These are phyloP conservation scores for Monosporascus sp. DNA, from an alignment of 2,329 filamentous ascomycete species.

Conservation along the genomic window DNA sequence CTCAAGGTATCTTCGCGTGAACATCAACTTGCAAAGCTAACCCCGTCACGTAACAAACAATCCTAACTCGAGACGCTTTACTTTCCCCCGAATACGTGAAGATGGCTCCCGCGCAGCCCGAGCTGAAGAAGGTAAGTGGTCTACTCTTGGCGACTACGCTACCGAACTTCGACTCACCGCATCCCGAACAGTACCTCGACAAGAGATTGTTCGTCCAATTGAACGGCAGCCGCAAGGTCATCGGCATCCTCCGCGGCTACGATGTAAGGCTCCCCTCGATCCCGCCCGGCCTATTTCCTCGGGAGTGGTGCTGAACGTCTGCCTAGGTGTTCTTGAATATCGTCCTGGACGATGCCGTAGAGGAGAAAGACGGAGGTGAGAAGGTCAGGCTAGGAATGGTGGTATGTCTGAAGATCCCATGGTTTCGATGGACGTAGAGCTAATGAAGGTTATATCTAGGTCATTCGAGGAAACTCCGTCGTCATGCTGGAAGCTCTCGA, in stretches of 20 bases:
- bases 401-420: slow-evolving; percentile 47
- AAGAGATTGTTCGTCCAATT: slow-evolving; percentile 97
- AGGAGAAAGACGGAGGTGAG: slow-evolving; percentile 88
- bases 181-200: slow-evolving; percentile 77
- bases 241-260: slow-evolving; percentile 89
- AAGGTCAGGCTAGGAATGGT: slow-evolving; percentile 91
- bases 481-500: slow-evolving; percentile 90
- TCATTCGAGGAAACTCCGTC: slow-evolving; percentile 96
- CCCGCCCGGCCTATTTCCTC: neutral
- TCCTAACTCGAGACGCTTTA: neutral
- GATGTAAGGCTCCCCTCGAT: slow-evolving; percentile 60
- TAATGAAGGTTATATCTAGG: slow-evolving; percentile 42
- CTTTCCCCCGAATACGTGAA: slow-evolving; percentile 31
- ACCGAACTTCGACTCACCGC: slow-evolving; percentile 6
- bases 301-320: slow-evolving; percentile 12
- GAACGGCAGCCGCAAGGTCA: slow-evolving; percentile 95
- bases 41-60: neutral
- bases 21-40: neutral
- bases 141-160: slow-evolving; percentile 1
- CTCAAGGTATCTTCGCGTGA: neutral
- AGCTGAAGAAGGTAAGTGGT: slow-evolving; percentile 83
- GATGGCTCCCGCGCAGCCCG: slow-evolving; percentile 98
- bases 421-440: slow-evolving; percentile 2
- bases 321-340: slow-evolving; percentile 92
- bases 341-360: slow-evolving; percentile 92